Evolutionary conservation across 1,284 basidiomycete genomes (phyloP).

Genomic region (Rhodotorula sp.): DNA sequence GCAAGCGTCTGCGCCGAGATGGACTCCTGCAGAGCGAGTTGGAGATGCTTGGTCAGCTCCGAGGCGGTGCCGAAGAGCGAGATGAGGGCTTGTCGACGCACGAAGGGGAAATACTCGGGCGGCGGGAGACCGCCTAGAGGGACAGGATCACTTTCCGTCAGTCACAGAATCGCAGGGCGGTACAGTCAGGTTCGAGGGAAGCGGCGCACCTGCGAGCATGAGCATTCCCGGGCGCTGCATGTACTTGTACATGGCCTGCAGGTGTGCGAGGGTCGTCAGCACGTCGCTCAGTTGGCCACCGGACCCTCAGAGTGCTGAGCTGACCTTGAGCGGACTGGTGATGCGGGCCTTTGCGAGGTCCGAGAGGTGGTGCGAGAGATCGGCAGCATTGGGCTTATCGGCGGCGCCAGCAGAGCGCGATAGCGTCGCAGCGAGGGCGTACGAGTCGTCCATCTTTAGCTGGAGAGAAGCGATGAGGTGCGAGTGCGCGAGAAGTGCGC

Average conservation of each 20-base stretch:
- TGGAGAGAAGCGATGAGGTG: not conserved
- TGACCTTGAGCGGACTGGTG: slow-evolving; percentile 63
- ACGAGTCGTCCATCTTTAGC: slow-evolving; percentile 1
- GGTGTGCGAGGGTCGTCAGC: not conserved
- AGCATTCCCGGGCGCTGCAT: slow-evolving; percentile 46
- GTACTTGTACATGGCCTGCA: slow-evolving; percentile 57
- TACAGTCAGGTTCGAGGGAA: too few species aligned
- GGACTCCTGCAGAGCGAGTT: slow-evolving; percentile 47
- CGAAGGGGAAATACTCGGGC: slow-evolving; percentile 53
- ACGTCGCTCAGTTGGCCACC: not conserved
- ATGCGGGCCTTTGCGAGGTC: slow-evolving; percentile 59
- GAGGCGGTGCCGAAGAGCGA: slow-evolving; percentile 58
- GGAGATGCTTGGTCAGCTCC: slow-evolving; percentile 40
- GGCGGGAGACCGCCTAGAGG: slow-evolving; percentile 56
- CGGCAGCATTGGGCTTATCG: slow-evolving; percentile 54
- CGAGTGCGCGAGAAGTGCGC: not conserved
- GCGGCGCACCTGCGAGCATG: slow-evolving; percentile 55
- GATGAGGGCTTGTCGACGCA: not conserved
- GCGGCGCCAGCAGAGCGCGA: not conserved
- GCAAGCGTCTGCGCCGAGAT: slow-evolving; percentile 58
- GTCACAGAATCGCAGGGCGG: too few species aligned
- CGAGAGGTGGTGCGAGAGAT: slow-evolving; percentile 64
- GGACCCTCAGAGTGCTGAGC: not conserved
- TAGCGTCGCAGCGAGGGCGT: not conserved
- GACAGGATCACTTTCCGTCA: too few species aligned